Conservation (phyloP, 1,284 basidiomycete species). For the Pascua sp. region DNA sequence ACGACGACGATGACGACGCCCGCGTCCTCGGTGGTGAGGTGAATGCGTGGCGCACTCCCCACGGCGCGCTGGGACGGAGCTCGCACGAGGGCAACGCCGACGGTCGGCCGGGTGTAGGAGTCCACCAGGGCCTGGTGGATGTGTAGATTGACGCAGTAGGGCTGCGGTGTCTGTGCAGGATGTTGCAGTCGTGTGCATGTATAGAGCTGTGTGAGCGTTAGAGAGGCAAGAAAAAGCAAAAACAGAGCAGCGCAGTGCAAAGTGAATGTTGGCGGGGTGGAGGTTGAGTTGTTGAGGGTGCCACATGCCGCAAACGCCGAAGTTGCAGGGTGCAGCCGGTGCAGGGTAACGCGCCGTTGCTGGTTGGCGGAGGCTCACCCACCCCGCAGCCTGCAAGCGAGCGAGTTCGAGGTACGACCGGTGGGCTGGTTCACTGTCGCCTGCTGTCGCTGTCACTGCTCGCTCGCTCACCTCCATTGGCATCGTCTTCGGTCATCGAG, state of each 20-base stretch:
- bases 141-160: constrained; percentile 14
- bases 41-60: constrained; percentile 30
- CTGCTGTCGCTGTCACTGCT: not conserved
- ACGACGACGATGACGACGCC: constrained; percentile 39
- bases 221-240: not conserved
- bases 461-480: not conserved
- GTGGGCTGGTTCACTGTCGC: not conserved
- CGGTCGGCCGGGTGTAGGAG: constrained; percentile 16
- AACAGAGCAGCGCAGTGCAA: too few species aligned
- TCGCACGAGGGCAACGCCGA: constrained; percentile 3
- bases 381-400: too few species aligned
- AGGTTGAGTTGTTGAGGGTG: not conserved
- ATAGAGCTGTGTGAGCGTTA: constrained; percentile 2
- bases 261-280: too few species aligned
- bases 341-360: too few species aligned
- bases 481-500: not conserved
- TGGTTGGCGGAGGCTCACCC: too few species aligned
- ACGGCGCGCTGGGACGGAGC: too few species aligned
- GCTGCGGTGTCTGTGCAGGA: not conserved
- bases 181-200: constrained; percentile 1
- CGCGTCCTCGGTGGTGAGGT: constrained; percentile 26
- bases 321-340: not conserved
- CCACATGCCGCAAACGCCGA: constrained; percentile 2
- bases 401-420: too few species aligned
- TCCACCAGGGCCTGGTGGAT: constrained; percentile 39